phyloP scores from a whole-genome alignment of 768 basidiomycete genomes.

The Paxillus involutus region DNA sequence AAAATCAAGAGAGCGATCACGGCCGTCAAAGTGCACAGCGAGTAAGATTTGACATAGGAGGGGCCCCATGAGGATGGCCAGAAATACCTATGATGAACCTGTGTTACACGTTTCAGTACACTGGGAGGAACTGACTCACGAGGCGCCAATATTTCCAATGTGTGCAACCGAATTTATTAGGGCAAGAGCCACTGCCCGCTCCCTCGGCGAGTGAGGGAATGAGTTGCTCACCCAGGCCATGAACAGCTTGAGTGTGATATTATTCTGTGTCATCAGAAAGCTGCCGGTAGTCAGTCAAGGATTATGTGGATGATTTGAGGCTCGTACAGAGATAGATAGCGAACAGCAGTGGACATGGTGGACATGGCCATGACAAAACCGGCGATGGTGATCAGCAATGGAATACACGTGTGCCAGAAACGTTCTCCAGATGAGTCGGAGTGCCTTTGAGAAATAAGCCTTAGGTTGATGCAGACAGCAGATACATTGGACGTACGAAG shows the following conservation, averaged over 20 bases:
- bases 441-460: constrained; percentile 40
- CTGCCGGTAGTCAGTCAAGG: constrained; percentile 20
- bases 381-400: constrained; percentile 52
- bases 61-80: constrained; percentile 70
- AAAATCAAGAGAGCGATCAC: constrained; percentile 48
- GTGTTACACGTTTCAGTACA: background rate
- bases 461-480: constrained; percentile 35
- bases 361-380: constrained; percentile 64
- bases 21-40: constrained; percentile 62
- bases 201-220: constrained; percentile 72
- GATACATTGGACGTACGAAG: constrained; percentile 51
- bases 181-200: constrained; percentile 27
- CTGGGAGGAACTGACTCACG: constrained; percentile 6
- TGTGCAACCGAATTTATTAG: constrained; percentile 3
- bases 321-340: constrained; percentile 60
- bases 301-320: background rate
- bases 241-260: constrained; percentile 68
- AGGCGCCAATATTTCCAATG: constrained; percentile 2
- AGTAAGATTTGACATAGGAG: constrained; percentile 65
- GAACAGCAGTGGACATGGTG: constrained; percentile 56
- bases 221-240: constrained; percentile 49
- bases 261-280: constrained; percentile 58
- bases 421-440: constrained; percentile 70
- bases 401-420: constrained; percentile 59
- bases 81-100: constrained; percentile 41